Evolutionary conservation across 2,329 filamentous ascomycete species (phyloP), one percentile per base, ranked within the genome.

Genomic region (Penicillium fuscoglaucum): DNA sequence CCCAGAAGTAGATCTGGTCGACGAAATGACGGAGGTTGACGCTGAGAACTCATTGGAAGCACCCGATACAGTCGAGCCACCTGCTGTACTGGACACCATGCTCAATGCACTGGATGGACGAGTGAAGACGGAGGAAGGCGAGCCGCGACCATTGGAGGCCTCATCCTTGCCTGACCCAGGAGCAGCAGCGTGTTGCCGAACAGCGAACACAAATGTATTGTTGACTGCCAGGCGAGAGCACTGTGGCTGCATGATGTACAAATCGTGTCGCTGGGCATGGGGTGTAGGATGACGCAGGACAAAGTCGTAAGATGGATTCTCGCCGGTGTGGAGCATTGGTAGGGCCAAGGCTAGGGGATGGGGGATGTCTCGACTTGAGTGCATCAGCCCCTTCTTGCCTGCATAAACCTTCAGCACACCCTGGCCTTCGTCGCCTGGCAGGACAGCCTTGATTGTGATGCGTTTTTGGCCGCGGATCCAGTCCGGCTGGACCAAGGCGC

Each of bases 131-230:
- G 79, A 81, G 0, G 43, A 41, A 5, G 83, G 83, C 6, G 80
- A 82, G 24, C 77, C 73, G 24, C 81, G 78, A 1, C 82, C 80
- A 13, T 73, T 74, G 41, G 68, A 66, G 24, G 64, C 57, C 35
- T 74, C 70, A 17, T 72, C 73, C 44, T 71, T 75, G 29, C 68
- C 37, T 76, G 71, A 41, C 72, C 70, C 2, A 76, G 83, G 76
- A 1, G 83, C 84, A 0, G 91, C 89, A 0, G 93, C 90, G 72
- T 99, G 93, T 71, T 99, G 95, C 46, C 95, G 90, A 60, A 99
- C 90, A 53, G 90, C 90, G 74, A 99, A 99, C 29, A 99, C 93
- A 71, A 97, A 99, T 0, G 95, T 99, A 73, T 99, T 98, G 79
- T 98, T 97, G 56, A 96, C 82, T 1, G 91, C 93, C 29, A 99